A percentile compares a stretch with the other conserved stretches of the same genome.
phyloP scores from a whole-genome alignment of 1,284 basidiomycete species.

The Irpex lacteus region DNA sequence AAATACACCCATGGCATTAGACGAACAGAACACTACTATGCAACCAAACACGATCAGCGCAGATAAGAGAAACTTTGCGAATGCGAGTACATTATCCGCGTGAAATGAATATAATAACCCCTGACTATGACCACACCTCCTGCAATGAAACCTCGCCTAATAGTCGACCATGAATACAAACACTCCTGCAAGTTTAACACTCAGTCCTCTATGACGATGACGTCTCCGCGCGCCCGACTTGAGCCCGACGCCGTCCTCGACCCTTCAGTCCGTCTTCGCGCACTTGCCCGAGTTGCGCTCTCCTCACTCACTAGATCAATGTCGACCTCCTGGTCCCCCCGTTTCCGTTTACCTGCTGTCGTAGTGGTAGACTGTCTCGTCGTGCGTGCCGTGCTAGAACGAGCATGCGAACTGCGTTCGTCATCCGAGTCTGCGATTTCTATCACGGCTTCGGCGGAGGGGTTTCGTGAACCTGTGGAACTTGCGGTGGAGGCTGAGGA shows the following conservation, averaged over 20 bases:
- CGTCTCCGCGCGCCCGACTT: slow-evolving; percentile 23
- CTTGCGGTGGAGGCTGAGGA: slow-evolving; percentile 10
- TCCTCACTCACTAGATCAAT: slow-evolving; percentile 20
- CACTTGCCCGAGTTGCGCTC: slow-evolving; percentile 11
- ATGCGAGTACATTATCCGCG: too few relatives aligned
- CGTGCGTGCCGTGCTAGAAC: slow-evolving; percentile 2
- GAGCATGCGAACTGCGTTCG: slow-evolving; percentile 27
- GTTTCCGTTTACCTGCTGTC: slow-evolving; percentile 26
- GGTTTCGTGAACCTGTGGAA: not conserved
- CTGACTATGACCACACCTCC: too few relatives aligned
- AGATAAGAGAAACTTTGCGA: too few relatives aligned
- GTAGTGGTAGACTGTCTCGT: not conserved
- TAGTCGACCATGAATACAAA: too few relatives aligned
- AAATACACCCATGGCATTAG: too few relatives aligned
- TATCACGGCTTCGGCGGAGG: slow-evolving; percentile 24
- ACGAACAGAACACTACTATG: too few relatives aligned
- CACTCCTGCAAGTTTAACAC: not conserved
- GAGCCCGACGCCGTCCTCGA: slow-evolving; percentile 12
- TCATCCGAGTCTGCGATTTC: slow-evolving; percentile 51
- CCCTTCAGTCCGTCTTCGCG: slow-evolving; percentile 17
- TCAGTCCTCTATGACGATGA: slow-evolving; percentile 42
- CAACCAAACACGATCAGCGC: too few relatives aligned
- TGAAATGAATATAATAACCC: too few relatives aligned
- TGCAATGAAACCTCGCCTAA: too few relatives aligned
- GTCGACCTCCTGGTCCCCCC: slow-evolving; percentile 18